phyloP scores from a whole-genome alignment of 2,329 filamentous ascomycete genomes.

The Alternaria dauci region DNA sequence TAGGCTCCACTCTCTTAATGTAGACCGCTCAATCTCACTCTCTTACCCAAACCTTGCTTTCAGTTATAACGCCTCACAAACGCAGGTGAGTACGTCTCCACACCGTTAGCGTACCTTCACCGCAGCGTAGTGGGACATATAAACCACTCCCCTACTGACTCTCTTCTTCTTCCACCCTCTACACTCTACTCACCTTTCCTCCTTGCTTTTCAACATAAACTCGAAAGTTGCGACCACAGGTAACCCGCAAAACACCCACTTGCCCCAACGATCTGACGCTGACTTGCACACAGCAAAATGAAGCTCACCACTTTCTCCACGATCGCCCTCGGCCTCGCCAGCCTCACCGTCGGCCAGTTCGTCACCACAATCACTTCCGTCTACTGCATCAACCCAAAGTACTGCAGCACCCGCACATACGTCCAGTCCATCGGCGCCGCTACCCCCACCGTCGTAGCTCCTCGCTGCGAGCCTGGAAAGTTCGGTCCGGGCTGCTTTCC shows the following conservation, averaged over 20 bases:
- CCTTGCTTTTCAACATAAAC: not conserved
- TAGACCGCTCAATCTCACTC: too few species aligned
- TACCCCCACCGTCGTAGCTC: not conserved
- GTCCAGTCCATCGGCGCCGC: not conserved
- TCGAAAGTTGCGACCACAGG: not conserved
- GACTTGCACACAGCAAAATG: not conserved
- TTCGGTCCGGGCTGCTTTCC: not conserved
- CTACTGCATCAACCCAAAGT: not conserved
- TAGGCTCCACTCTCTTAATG: not conserved
- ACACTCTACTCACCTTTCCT: not conserved
- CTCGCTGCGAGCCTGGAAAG: not conserved
- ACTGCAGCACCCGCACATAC: not conserved
- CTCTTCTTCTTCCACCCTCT: not conserved
- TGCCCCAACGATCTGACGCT: not conserved
- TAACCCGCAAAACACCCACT: not conserved
- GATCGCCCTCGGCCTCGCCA: not conserved
- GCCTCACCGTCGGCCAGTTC: not conserved
- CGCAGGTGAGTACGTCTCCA: not conserved
- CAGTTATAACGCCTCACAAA: not conserved
- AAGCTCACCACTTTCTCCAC: not conserved
- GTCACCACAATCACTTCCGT: not conserved
- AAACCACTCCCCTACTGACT: not conserved
- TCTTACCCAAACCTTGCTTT: not conserved
- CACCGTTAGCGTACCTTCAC: not conserved
- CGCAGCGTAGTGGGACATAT: not conserved